Conservation (phyloP, 23 red algal species). For the Gracilariopsis chorda region DNA sequence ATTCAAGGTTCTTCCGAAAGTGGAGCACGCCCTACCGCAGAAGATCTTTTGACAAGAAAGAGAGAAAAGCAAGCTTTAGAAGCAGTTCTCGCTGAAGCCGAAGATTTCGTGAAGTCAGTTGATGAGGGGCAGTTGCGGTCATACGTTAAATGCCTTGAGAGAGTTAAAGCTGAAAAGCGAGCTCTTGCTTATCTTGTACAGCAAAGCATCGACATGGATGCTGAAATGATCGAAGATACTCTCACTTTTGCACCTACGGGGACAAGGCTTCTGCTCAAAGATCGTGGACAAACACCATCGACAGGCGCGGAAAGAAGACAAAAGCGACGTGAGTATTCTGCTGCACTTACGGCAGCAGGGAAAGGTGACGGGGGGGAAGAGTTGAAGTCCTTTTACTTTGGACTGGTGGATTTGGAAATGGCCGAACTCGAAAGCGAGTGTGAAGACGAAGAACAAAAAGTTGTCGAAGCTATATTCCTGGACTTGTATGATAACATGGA, state of each 20-base stretch:
- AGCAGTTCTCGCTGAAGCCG: conserved; percentile 28
- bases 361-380: conserved; percentile 31
- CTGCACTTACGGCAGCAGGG: conserved; percentile 38
- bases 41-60: not conserved
- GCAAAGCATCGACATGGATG: conserved; percentile 47
- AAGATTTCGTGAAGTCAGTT: not conserved
- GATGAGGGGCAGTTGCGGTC: conserved; percentile 44
- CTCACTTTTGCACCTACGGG: conserved; percentile 66
- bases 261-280: conserved; percentile 44
- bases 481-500: conserved; percentile 21
- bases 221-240: conserved; percentile 37
- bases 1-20: not conserved
- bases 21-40: not conserved
- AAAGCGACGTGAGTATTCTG: conserved; percentile 29
- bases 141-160: conserved; percentile 60
- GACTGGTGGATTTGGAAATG: not conserved
- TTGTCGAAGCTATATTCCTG: conserved; percentile 53
- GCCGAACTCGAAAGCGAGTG: not conserved
- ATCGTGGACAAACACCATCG: not conserved
- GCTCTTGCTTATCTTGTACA: conserved; percentile 51
- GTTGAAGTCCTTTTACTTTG: conserved; percentile 39
- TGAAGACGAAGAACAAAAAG: not conserved
- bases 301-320: conserved; percentile 31
- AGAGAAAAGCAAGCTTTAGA: conserved; percentile 40
- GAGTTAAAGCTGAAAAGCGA: conserved; percentile 65